These are phyloP conservation scores for Debaryomyces psychrophilus DNA, from an alignment of 1,139 yeast species.

Conservation along the genomic window DNA sequence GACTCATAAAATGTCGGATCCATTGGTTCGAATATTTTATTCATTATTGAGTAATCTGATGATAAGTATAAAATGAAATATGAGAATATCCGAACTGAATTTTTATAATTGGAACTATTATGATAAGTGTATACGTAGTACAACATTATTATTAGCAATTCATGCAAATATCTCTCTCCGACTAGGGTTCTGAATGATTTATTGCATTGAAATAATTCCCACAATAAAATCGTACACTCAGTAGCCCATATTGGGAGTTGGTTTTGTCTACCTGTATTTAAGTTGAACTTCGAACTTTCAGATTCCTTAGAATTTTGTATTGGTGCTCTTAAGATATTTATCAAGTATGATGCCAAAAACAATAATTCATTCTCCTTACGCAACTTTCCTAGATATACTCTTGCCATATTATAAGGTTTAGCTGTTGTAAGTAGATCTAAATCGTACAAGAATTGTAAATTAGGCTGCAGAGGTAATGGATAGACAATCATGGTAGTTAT, in stretches of 20 bases:
- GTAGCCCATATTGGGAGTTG: conserved; percentile 54
- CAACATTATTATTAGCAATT: conserved; percentile 55
- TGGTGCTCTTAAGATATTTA: conserved; percentile 52
- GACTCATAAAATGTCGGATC: conserved; percentile 40
- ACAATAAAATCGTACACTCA: conserved; percentile 63
- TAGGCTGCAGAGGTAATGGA: conserved; percentile 57
- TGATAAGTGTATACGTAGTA: conserved; percentile 59
- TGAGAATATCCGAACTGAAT: conserved; percentile 59
- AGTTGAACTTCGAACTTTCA: conserved; percentile 22
- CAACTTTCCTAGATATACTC: conserved; percentile 55
- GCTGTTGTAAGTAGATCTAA: conserved; percentile 28
- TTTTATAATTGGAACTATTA: conserved; percentile 32
- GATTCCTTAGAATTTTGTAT: conserved; percentile 25
- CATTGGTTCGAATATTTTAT: conserved; percentile 44
- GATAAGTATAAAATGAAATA: conserved; percentile 65
- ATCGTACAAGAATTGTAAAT: conserved; percentile 47
- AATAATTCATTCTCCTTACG: conserved; percentile 57
- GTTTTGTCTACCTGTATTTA: conserved; percentile 20
- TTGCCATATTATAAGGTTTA: conserved; percentile 50
- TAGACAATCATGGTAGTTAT: conserved; percentile 65
- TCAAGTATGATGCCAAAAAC: conserved; percentile 49
- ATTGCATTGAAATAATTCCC: conserved; percentile 83
- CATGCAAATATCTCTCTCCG: conserved; percentile 52
- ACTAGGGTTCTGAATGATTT: conserved; percentile 51
- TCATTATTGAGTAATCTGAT: conserved; percentile 46